These are phyloP conservation scores for Monilinia polystroma DNA, from an alignment of 2,329 filamentous ascomycete species.

Conservation along the genomic window DNA sequence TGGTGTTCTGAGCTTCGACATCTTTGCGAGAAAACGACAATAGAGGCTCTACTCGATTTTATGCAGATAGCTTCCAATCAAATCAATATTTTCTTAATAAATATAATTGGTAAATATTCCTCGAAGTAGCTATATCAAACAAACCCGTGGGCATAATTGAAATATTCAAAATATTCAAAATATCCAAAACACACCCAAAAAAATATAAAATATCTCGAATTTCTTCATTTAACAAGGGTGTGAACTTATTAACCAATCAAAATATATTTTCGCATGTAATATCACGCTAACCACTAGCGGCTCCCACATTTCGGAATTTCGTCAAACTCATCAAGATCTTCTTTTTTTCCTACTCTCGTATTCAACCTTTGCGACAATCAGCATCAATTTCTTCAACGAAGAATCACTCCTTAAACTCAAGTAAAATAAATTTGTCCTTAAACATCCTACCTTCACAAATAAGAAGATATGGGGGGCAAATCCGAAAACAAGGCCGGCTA, in stretches of 20 bases:
- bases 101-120: not conserved
- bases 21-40: conserved; percentile 6
- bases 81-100: not conserved
- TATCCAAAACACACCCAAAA: not conserved
- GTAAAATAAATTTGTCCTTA: conserved; percentile 65
- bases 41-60: too few species aligned
- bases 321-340: conserved; percentile 18
- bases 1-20: conserved; percentile 51
- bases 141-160: not conserved
- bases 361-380: conserved; percentile 18
- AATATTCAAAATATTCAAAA: not conserved
- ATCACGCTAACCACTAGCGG: conserved; percentile 17
- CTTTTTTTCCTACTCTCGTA: not conserved
- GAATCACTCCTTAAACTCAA: conserved; percentile 27
- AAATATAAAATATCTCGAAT: conserved; percentile 12
- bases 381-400: conserved; percentile 23
- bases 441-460: conserved; percentile 92
- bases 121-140: not conserved
- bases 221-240: conserved; percentile 6
- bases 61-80: too few species aligned
- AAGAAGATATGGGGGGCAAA: conserved; percentile 99
- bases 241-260: conserved; percentile 9
- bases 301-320: conserved; percentile 23
- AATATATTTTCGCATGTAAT: not conserved
- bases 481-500: conserved; percentile 89